Evolutionary conservation across 345 rosid species (phyloP), one percentile per base, ranked within the genome.

Genomic region (Moringa oleifera): DNA sequence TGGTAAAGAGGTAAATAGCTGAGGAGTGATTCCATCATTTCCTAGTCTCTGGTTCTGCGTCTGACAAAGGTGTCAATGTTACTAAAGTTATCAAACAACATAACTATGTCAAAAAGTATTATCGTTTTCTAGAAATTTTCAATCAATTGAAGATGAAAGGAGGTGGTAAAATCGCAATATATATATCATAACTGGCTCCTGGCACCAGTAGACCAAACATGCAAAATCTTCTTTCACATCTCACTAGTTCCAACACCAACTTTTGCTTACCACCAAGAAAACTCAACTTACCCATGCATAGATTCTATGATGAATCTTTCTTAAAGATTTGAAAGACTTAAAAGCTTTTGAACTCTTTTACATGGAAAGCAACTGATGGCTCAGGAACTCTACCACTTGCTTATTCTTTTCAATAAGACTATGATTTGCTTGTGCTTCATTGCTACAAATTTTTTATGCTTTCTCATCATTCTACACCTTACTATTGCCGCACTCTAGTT

Each of bases 1-100:
- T 55, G 85, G 85, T 25, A 82, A 62, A 36, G 81, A 76, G 19
- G 75, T 62, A 69, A 75, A 80, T 12, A 73, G 51, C 68, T 76
- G 81, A 59, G 90, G 80, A 60, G 68, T 28, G 47, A 58, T 50
- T 13, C 54, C 62, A 51, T 65, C 79, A 64, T 66, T 65, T 21
- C 65, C 51, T 49, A 61, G 33, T 61, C 52, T 67, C 62, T 64
- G 75, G 13, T 68, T 71, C 63, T 68, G 74, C 24, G 46, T 60
- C 61, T 63, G 55, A 22, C 53, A 68, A 61, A 45, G 18, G 18
- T 7, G 23, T 57, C 51, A n/a, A 25, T 66, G 63, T 67, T 53
- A 65, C 41, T 41, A 55, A 55, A 23, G 53, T 57, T 23, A 18
- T 20, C 46, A 31, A 25, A 50, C 41, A 25, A 66, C 31, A 21